phyloP scores from a whole-genome alignment of 495 filamentous ascomycete genomes.

The Tetracladium marchalianum region DNA sequence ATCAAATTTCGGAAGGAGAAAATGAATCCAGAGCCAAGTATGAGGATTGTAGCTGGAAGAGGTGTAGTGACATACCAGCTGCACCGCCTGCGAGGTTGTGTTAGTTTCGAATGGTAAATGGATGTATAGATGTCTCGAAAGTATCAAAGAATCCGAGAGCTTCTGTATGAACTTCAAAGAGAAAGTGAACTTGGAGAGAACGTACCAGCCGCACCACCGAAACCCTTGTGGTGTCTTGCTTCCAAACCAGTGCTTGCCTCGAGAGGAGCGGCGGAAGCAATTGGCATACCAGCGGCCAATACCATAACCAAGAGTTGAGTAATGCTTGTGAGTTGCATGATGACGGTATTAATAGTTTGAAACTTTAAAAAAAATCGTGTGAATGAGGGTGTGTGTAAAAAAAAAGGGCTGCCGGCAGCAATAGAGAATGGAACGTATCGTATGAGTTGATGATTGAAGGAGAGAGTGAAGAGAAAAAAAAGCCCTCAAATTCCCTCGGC shows the following conservation, averaged over 20 bases:
- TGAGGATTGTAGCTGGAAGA: no score
- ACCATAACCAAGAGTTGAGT: background rate
- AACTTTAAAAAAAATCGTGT: background rate
- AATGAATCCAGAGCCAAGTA: no score
- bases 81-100: background rate
- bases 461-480: background rate
- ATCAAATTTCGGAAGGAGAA: no score
- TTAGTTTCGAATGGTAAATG: no score
- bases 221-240: conserved; percentile 3
- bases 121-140: no score
- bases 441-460: background rate
- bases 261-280: background rate
- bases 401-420: background rate
- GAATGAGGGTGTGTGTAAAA: background rate
- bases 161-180: no score
- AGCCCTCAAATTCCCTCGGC: background rate
- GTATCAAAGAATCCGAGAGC: no score
- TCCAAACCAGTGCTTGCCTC: background rate
- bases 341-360: background rate
- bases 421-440: background rate
- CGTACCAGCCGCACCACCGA: conserved; percentile 1
- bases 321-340: conserved; percentile 2
- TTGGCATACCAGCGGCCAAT: conserved; percentile 1
- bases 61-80: background rate
- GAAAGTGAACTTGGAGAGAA: no score